Percentiles rank a stretch among this genome's conserved stretches.
Evolutionary conservation across 2,329 filamentous ascomycete species (phyloP).

Genomic region (Fusarium abutilonis): DNA sequence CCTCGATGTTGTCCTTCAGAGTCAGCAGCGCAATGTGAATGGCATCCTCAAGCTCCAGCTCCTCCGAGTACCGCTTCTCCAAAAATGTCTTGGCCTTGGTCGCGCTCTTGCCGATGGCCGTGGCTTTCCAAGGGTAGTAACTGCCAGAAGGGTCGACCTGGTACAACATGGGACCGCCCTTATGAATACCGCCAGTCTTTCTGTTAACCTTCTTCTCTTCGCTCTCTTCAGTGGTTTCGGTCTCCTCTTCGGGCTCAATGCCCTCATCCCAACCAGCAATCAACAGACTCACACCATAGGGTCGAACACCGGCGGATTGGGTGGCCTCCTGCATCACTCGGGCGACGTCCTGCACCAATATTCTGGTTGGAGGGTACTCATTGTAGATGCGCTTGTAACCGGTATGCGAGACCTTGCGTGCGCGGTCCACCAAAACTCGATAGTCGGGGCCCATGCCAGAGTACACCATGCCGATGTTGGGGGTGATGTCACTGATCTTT

Average conservation of each 20-base stretch:
- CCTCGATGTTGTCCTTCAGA: constrained; percentile 98
- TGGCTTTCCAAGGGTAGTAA: constrained; percentile 99
- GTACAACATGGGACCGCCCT: constrained; percentile 96
- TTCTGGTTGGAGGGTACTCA: constrained; percentile 98
- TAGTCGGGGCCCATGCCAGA: constrained; percentile 99
- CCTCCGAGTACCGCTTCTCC: constrained; percentile 98
- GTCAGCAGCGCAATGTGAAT: constrained; percentile 98
- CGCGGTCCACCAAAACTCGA: constrained; percentile 95
- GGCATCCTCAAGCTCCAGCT: constrained; percentile 95
- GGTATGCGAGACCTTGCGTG: constrained; percentile 97
- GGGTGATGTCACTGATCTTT: constrained; percentile 97
- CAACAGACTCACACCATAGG: constrained; percentile 94
- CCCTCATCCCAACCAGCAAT: constrained; percentile 99
- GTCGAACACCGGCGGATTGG: constrained; percentile 95
- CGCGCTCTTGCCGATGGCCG: constrained; percentile 97
- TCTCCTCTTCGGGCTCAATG: constrained; percentile 83
- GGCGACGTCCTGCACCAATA: constrained; percentile 98
- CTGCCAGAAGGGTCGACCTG: constrained; percentile 99
- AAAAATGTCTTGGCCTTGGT: constrained; percentile 99
- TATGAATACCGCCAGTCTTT: constrained; percentile 95
- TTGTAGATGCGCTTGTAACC: constrained; percentile 99
- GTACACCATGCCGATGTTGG: constrained; percentile 99
- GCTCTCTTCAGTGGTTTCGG: constrained; percentile 62
- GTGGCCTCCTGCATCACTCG: constrained; percentile 99
- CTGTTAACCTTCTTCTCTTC: constrained; percentile 78